Percentiles rank a stretch among this genome's conserved stretches.
Evolutionary conservation across 139 green algal genomes (phyloP).

Genomic region (Picochlorum sp.): DNA sequence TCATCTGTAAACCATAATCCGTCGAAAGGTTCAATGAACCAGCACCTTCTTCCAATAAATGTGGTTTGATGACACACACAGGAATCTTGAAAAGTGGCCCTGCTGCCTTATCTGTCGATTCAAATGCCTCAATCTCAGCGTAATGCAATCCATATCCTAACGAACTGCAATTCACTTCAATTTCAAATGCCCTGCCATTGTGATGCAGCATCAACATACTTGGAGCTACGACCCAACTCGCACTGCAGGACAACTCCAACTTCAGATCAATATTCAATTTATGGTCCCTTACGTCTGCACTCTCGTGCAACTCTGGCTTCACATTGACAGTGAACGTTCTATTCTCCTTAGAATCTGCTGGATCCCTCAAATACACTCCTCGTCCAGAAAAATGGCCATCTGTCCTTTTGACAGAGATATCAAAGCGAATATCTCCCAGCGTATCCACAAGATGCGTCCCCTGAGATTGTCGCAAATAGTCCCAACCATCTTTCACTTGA

Average conservation of each 20-base stretch:
- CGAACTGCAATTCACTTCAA: constrained; percentile 52
- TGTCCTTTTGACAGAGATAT: constrained; percentile 33
- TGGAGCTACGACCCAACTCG: constrained; percentile 62
- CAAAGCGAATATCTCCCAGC: constrained; percentile 37
- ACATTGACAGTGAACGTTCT: constrained; percentile 49
- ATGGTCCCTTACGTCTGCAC: constrained; percentile 27
- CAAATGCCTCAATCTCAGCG: constrained; percentile 54
- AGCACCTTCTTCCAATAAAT: constrained; percentile 1
- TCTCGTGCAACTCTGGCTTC: constrained; percentile 58
- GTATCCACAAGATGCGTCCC: background rate
- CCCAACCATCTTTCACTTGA: constrained; percentile 69
- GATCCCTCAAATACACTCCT: constrained; percentile 69
- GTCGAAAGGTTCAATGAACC: background rate
- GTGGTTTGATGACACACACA: constrained; percentile 62
- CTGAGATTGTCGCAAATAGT: constrained; percentile 53
- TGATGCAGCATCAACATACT: constrained; percentile 63
- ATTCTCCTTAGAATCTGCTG: constrained; percentile 37
- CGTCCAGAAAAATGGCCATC: constrained; percentile 26
- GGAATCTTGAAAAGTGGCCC: constrained; percentile 75
- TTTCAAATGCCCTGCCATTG: constrained; percentile 51
- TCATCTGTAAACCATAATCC: background rate
- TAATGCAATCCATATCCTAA: constrained; percentile 73
- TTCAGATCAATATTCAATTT: constrained; percentile 43
- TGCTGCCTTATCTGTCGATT: constrained; percentile 42
- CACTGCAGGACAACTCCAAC: constrained; percentile 35